Percentiles rank a stretch among this genome's conserved stretches.
phyloP scores from a whole-genome alignment of 2,329 filamentous ascomycete species.

The Botryotinia globosa region DNA sequence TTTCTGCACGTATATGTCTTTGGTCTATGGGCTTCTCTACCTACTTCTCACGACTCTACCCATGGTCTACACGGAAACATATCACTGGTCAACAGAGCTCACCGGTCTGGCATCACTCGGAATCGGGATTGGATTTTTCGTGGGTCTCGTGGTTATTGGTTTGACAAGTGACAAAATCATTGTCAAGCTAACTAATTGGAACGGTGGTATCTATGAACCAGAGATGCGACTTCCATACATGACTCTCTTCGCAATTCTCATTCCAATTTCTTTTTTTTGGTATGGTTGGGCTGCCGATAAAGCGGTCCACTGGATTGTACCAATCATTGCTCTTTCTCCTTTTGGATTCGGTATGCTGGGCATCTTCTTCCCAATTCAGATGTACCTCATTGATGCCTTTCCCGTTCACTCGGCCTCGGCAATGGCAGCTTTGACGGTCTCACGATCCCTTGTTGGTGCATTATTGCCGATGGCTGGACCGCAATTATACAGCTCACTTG shows the following conservation, averaged over 20 bases:
- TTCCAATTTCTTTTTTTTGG: slow-evolving; percentile 54
- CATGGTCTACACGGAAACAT: no score
- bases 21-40: no score
- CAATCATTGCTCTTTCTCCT: slow-evolving; percentile 51
- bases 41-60: no score
- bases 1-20: no score
- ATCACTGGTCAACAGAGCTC: no score
- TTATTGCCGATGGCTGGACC: slow-evolving; percentile 53
- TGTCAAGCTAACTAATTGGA: slow-evolving; percentile 42
- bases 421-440: slow-evolving; percentile 41
- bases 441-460: slow-evolving; percentile 43
- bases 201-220: slow-evolving; percentile 42
- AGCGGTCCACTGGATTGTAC: slow-evolving; percentile 54
- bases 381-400: slow-evolving; percentile 53
- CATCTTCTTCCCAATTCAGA: background rate
- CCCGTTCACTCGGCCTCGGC: slow-evolving; percentile 38
- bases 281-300: slow-evolving; percentile 58
- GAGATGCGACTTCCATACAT: slow-evolving; percentile 44
- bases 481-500: slow-evolving; percentile 48
- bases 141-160: slow-evolving; percentile 41
- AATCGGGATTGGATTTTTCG: slow-evolving; percentile 29
- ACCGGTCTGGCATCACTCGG: no score
- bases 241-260: slow-evolving; percentile 49
- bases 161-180: slow-evolving; percentile 46
- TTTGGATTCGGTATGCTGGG: slow-evolving; percentile 50